Base-by-base conservation (phyloP, 176 grass and related monocot genomes). In the Saccharum officinarum region DNA sequence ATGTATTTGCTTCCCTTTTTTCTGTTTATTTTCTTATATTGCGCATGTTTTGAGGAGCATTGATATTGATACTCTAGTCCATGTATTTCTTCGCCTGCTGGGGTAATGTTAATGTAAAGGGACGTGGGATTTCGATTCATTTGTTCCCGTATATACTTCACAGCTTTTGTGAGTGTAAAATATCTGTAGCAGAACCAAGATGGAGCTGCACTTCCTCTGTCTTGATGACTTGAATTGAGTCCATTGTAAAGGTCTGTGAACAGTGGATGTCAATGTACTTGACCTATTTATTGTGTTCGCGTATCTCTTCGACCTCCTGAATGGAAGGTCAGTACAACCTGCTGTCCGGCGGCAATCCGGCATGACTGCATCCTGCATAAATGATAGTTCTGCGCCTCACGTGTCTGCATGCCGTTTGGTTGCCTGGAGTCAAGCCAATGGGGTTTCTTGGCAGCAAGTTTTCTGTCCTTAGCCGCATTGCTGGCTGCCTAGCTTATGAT, bases 1-100 rank as follows among this genome's bases (percentile, higher is more conserved):
- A 64, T 74, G 81, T 83, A 75, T 74, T 73, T 80, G 67, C 84
- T 80, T 79, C 84, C 84, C 67, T n/a, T 69, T 77, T 62, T 86
- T 86, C 11, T 39, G 52, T 40, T 33, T 69, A 42, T 18, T 86
- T 72, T 49, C 42, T n/a, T 73, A 55, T 83, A 73, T 73, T 40
- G 54, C 74, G 69, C 62, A 64, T 64, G 69, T 74, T 83, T 83
- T 83, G 81, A 83, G 26, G 81, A 64, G 39, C 55, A 36, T 82
- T 71, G 20, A 68, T 33, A 36, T 82, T 71, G 18, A 50, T 33
- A 57, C 64, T 70, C 46, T 81, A 40, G 67, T 60, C 13, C 34
- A 18, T 82, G 67, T 83, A 75, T 73, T 83, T 28, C 37, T 73
- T 83, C 10, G 10, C 30, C 69, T 74, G 69, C 55, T 74, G 54